Conservation (phyloP, 225 moss, liverwort and hornwort genomes). For the Marchantia polymorpha region DNA sequence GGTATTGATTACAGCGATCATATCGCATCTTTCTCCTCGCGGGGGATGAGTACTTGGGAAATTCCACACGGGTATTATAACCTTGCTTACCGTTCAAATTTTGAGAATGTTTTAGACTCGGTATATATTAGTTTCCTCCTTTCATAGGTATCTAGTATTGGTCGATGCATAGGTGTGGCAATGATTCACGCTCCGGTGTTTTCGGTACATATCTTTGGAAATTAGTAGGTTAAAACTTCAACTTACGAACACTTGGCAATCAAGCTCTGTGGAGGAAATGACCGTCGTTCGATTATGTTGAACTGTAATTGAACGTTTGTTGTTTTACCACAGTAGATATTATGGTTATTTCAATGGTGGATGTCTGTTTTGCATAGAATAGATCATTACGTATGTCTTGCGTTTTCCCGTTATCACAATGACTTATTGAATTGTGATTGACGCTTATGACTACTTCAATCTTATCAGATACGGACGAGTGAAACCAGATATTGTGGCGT, state of each 20-base stretch:
- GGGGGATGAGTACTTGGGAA: constrained; percentile 99
- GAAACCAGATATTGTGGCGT: constrained; percentile 95
- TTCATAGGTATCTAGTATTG: no score
- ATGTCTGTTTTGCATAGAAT: no score
- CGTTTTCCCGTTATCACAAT: not conserved
- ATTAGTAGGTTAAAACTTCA: not conserved
- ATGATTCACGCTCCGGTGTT: not conserved
- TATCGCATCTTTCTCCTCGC: constrained; percentile 93
- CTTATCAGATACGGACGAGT: constrained; percentile 78
- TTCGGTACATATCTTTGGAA: not conserved
- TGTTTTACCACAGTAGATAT: no score
- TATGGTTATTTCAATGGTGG: no score
- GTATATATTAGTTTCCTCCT: no score
- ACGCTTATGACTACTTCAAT: not conserved
- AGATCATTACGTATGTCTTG: no score
- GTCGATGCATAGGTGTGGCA: not conserved
- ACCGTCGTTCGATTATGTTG: no score
- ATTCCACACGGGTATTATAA: constrained; percentile 80
- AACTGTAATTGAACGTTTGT: no score
- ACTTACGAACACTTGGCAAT: no score
- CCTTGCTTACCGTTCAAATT: not conserved
- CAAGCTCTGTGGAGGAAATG: no score
- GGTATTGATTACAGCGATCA: constrained; percentile 96
- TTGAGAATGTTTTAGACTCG: no score
- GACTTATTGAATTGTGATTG: no score